Base-by-base conservation (phyloP, 2,329 filamentous ascomycete genomes). In the Fusarium anthophilum region DNA sequence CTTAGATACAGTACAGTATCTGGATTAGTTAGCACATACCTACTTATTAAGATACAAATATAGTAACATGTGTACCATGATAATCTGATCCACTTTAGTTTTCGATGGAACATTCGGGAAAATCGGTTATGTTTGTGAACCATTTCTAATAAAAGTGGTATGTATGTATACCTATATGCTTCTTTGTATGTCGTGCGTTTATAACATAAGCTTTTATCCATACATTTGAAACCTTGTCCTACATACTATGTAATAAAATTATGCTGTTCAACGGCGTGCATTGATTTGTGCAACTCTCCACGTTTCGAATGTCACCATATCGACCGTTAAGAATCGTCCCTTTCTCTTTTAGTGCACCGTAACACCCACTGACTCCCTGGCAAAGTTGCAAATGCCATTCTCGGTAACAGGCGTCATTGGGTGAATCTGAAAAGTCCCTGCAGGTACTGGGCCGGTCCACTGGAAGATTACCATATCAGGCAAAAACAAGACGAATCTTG, bases 351-450 rank as follows among this genome's bases (percentile, higher is more conserved):
- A 11, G 72, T 69, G 13, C 64, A 26, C 59, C 56, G 68, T 75
- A 51, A 51, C 68, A 72, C 43, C n/a, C 68, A 69, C 43, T 12
- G 28, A 44, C 39, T 62, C 67, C 71, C 41, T 63, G 35, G 37
- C 51, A 55, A 11, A n/a, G 35, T 13, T 54, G 72, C 41, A 59
- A 69, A 74, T 66, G 45, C 30, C 48, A 53, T 70, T 72, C 48
- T 75, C 60, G 68, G 72, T 62, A 72, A 54, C 72, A 69, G 45
- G 51, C 72, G 48, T 48, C 35, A 74, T 75, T 69, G 68, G 68
- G 50, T 14, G 56, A 45, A 74, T 53, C 50, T 56, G 41, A 53
- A 56, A 60, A 72, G 63, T 59, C 72, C 72, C 72, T 74, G 72
- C 72, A 74, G 71, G 71, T 57, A 71, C 70, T 28, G 26, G n/a